Base-by-base conservation (phyloP, 1,139 yeast genomes). In the Debaryomyces psychrophilus region DNA sequence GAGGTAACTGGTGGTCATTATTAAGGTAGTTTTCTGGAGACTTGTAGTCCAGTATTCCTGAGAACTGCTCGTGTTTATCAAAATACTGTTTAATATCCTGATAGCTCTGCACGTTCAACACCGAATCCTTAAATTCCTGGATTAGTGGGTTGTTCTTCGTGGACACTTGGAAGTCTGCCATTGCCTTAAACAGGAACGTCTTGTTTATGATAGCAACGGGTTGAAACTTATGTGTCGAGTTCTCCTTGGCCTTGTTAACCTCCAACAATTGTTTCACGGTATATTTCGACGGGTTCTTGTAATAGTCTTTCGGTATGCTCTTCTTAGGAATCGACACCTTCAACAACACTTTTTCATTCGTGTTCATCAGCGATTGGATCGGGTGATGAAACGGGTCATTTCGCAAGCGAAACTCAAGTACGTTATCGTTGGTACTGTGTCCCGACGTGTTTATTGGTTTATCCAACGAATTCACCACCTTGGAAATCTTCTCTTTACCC, bases 321-420 rank as follows among this genome's bases (percentile, higher is more conserved):
- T 52, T 71, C 58, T 81, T 85, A 2, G 97, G 95, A 9, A 93
- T 70, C 2, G 82, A 76, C 0, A 93, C 73, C 57, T 86, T 87
- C 42, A 92, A 57, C 29, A 93, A 61, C 1, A 92, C 68, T 50
- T 88, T 84, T 54, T 87, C 93, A 43, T 77, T 72, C 5, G 57
- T 74, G 56, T 59, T 74, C 53, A 62, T 69, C 60, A 51, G 90
- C 75, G 65, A 76, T 66, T 68, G 77, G 2, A 93, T 71, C 0
- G 98, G 97, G 62, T 93, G 99, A 52, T 88, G 93, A 62, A 87
- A 83, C 41, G 85, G 79, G 67, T 85, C 92, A 8, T 78, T 68
- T 45, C 97, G 68, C 45, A 89, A 70, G 52, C 86, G 61, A 50
- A 87, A 71, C 57, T 87, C 92, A 42, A 90, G 71, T 12, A 76